Evolutionary conservation across 176 grass and related monocot genomes (phyloP).

Genomic region (Oryza rufipogon): DNA sequence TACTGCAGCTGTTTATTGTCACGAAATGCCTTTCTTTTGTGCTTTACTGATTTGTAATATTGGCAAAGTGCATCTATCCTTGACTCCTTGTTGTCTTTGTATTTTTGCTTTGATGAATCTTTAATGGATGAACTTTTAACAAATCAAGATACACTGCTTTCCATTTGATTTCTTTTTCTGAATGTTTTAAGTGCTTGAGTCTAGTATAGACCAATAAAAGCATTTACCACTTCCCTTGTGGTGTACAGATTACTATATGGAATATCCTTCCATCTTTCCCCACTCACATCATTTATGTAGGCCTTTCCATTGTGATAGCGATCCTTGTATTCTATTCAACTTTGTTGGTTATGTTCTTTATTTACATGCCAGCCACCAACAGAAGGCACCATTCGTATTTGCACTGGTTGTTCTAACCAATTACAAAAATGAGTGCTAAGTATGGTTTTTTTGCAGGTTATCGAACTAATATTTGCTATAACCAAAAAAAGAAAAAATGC

Average conservation of each 20-base stretch:
- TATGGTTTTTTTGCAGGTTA: not conserved
- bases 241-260: constrained; percentile 16
- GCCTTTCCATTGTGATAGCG: constrained; percentile 10
- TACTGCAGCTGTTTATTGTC: constrained; percentile 5
- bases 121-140: constrained; percentile 18
- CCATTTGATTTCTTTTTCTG: constrained; percentile 6
- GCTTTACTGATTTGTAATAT: not conserved
- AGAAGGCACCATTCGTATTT: not conserved
- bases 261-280: constrained; percentile 19
- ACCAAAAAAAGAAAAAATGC: not conserved
- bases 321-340: constrained; percentile 27
- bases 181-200: constrained; percentile 22
- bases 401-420: not conserved
- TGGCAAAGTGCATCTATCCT: not conserved
- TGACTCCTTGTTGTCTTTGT: not conserved
- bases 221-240: constrained; percentile 12
- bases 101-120: constrained; percentile 27
- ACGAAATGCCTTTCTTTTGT: not conserved
- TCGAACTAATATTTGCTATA: not conserved
- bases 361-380: not conserved
- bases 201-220: not conserved
- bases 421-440: not conserved
- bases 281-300: not conserved
- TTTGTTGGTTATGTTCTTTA: constrained; percentile 7
- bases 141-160: constrained; percentile 18